Percentiles rank a stretch among this genome's conserved stretches.
Evolutionary conservation across 768 basidiomycete genomes (phyloP).

Genomic region (Lanmaoa pseudosensibilis): DNA sequence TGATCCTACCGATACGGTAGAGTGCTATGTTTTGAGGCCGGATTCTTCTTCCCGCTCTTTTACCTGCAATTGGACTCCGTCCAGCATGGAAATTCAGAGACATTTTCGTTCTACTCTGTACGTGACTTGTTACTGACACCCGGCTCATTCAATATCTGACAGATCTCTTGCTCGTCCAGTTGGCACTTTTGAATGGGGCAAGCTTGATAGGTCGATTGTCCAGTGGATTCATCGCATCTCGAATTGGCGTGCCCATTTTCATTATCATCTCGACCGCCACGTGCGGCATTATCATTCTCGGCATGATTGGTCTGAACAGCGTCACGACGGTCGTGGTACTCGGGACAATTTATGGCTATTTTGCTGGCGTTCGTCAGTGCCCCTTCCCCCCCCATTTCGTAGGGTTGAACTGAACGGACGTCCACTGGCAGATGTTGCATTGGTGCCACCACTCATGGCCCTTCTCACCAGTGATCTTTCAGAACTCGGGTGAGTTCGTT

Average conservation of each 20-base stretch:
- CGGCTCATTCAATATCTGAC: neutral
- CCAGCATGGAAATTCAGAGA: conserved; percentile 43
- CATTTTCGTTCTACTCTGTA: conserved; percentile 58
- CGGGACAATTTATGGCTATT: conserved; percentile 47
- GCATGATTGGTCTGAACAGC: conserved; percentile 41
- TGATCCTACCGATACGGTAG: neutral
- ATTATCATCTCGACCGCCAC: conserved; percentile 35
- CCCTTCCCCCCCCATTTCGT: neutral
- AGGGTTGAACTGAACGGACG: neutral
- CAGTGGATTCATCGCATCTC: conserved; percentile 42
- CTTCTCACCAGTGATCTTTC: conserved; percentile 43
- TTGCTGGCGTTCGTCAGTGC: conserved; percentile 42
- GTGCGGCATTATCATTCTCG: conserved; percentile 41
- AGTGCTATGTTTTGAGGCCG: conserved; percentile 31
- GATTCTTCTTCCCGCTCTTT: conserved; percentile 53
- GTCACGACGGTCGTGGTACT: conserved; percentile 39
- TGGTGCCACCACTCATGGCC: conserved; percentile 43
- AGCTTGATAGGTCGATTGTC: conserved; percentile 52
- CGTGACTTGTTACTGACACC: neutral
- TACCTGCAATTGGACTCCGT: conserved; percentile 57
- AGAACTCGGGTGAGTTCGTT: conserved; percentile 46
- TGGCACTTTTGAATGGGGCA: conserved; percentile 53
- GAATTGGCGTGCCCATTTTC: conserved; percentile 45
- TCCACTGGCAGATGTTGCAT: conserved; percentile 33
- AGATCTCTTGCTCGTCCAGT: conserved; percentile 25